Evolutionary conservation across 148 eudicot species (phyloP), one percentile per base, ranked within the genome.

Genomic region (Fagopyrum tataricum): DNA sequence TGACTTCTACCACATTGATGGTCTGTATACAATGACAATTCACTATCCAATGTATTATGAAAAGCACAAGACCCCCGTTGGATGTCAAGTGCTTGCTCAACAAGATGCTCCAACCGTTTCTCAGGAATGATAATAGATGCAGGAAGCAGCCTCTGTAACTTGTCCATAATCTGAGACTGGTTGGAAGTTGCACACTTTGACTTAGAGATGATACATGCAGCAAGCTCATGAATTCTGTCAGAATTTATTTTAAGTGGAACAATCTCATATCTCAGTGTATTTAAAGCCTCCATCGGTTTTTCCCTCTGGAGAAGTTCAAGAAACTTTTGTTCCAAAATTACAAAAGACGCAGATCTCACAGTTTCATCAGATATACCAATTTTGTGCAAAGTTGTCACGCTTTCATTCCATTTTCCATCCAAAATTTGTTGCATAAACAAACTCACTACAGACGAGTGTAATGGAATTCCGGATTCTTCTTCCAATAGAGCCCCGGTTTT

Each of bases 381-480:
- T 52, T 82, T 81, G 71, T 79, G 80, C 82, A 92, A 84, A 31
- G 84, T 79, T 2, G 73, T 77, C 13, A 83, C 81, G 84, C 97
- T 81, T 56, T 85, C 92, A 79, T 92, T 89, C 97, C 95, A 92
- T 55, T 77, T 83, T n/a, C 97, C 97, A 70, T 88, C 89, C 64
- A 82, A 82, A 76, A 89, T 83, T 71, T 88, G 89, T 77, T 85
- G 82, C 83, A 80, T 84, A 77, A 90, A 86, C 78, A 81, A 81
- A 61, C 79, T 85, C 55, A 89, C 87, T 7, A 71, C 43, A 52
- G 87, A 73, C 67, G 89, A 81, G 56, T 86, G 89, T 73, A 92
- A 80, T 6, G 86, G 79, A 75, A 90, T 84, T 72, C 90, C 94
- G 0, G 97, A 92, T 73, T 88, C 97, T 78, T 92, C 91, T 81